Conservation (phyloP, 1,284 basidiomycete genomes). For the Boletus semigastroideus region DNA sequence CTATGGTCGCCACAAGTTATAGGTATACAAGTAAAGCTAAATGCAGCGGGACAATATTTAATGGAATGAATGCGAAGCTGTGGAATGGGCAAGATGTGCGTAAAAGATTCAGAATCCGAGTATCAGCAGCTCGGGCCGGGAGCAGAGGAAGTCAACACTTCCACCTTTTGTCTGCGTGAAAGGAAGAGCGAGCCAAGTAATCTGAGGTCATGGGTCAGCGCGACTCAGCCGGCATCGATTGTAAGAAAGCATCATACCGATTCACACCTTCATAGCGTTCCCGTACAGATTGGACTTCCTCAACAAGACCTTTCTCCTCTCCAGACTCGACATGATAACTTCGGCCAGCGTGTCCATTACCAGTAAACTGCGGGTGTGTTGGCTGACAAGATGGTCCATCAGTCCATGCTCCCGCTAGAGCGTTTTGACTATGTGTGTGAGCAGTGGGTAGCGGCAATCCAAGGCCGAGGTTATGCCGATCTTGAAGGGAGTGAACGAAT, state of each 20-base stretch:
- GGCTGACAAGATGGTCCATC: constrained; percentile 4
- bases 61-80: not conserved
- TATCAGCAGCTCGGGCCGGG: constrained; percentile 1
- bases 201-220: constrained; percentile 27
- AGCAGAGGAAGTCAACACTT: constrained; percentile 12
- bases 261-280: constrained; percentile 65
- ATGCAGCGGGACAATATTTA: not conserved
- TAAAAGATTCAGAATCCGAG: not conserved
- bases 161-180: constrained; percentile 53
- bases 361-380: not conserved
- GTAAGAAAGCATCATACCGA: constrained; percentile 41
- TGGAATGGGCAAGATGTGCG: not conserved
- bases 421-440: not conserved
- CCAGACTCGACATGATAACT: not conserved
- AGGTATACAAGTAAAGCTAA: constrained; percentile 5
- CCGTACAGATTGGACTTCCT: constrained; percentile 47
- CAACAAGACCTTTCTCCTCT: constrained; percentile 13
- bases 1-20: not conserved
- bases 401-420: not conserved
- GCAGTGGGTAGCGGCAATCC: not conserved
- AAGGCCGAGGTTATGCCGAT: constrained; percentile 3
- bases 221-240: not conserved
- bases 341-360: not conserved
- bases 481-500: constrained; percentile 34
- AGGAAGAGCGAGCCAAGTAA: constrained; percentile 61